Base-by-base conservation (phyloP, 1,284 basidiomycete genomes). In the Fomitiporia mediterranea region DNA sequence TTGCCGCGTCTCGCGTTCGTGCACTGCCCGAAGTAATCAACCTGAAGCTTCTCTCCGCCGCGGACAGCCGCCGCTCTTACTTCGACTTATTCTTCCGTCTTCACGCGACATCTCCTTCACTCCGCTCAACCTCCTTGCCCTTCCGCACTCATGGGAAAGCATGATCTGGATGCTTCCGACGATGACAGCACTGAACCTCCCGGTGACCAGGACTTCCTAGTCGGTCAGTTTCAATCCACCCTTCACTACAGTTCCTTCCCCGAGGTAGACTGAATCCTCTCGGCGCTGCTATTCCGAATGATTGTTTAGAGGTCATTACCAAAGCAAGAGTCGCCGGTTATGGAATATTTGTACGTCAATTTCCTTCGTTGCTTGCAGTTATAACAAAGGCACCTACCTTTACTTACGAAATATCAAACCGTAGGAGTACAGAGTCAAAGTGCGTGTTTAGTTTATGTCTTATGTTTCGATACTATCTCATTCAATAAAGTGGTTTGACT, bases 341-440 rank as follows among this genome's bases (percentile, higher is more conserved):
- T 1, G 65, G 68, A 17, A 65, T 70, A 62, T 74, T 74, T 72
- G 73, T 81, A 66, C 68, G 80, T 72, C 58, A 46, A 37, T 53
- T 42, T 51, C 40, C 3, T 5, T 11, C 15, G 42, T 40, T 37
- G 8, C 38, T 35, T 23, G 37, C 27, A 34, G 32, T 35, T 43
- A 11, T 50, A 32, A 49, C 53, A 32, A 30, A 46, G 0, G n/a
- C n/a, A n/a, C n/a, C n/a, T n/a, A n/a, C n/a, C n/a, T n/a, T n/a
- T n/a, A n/a, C n/a, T 34, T 6, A 34, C 32, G 13, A 34, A 23
- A 19, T 38, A 38, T 61, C 43, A 21, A 55, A 21, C 55, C 42
- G 42, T 48, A 85, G 83, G 78, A 84, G 68, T 85, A 84, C 61
- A 65, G 63, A 51, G 82, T 85, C 35, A 84, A 84, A 74, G 83